Base-by-base conservation (phyloP, 331 rosid genomes). In the Phaseolus coccineus region DNA sequence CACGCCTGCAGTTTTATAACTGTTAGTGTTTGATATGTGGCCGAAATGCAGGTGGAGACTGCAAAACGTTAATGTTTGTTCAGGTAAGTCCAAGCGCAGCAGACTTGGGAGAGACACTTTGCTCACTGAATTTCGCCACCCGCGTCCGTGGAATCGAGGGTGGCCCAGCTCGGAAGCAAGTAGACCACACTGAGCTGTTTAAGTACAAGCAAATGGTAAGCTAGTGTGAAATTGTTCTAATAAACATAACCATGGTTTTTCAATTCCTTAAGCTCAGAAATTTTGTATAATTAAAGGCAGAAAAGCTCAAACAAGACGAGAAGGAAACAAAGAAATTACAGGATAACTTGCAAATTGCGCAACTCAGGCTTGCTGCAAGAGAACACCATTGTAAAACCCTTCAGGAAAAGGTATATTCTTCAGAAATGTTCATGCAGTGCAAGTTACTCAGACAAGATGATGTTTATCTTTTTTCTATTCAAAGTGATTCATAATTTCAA, bases 51-150 rank as follows among this genome's bases (percentile, higher is more conserved):
- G 99, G 99, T 48, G 98, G 99, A 82, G 98, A 96, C 83, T 93
- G 99, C 87, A 96, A 96, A 90, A 96, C 99, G 14, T 77, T 96
- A 77, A 96, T 96, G 99, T 93, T 96, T 86, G 99, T 96, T 74
- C 99, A 96, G 71, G 82, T 96, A 35, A 90, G 98, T 83, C 99
- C 99, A 11, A 90, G 93, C 69, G 82, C 87, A 47, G 82, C 93
- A 3, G 99, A 96, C 71, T 74, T 84, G 42, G 98, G 99, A 67
- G 99, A 96, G 69, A 96, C 98, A 62, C 84, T 93, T 35, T 96
- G 99, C 84, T 96, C 99, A 3, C 77, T 96, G 74, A 93, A 96
- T 85, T 96, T 96, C 81, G 98, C 98, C 52, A 90, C 89, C 62
- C 96, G 99, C 50, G 99, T 93, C 57, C 81, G 98, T 3, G 97